Evolutionary conservation across 768 basidiomycete species (phyloP).

Genomic region (Rickenella mellea): DNA sequence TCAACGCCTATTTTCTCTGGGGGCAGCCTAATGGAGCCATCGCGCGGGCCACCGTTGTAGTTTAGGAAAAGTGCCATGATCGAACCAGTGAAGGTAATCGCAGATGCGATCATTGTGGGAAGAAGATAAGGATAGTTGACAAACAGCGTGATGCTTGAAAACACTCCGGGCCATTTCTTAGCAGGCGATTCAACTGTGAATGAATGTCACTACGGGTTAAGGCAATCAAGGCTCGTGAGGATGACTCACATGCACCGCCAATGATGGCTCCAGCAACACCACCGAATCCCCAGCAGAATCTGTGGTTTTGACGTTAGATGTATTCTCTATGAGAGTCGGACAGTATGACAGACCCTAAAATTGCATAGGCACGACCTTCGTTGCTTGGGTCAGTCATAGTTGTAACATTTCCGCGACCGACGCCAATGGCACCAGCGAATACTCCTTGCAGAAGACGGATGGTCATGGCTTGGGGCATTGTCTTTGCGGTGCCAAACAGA

Average conservation of each 20-base stretch:
- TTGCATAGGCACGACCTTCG: constrained; percentile 90
- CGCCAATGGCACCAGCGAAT: constrained; percentile 90
- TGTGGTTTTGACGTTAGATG: constrained; percentile 17
- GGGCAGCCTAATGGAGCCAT: constrained; percentile 75
- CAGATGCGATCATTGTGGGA: constrained; percentile 71
- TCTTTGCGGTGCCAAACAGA: constrained; percentile 68
- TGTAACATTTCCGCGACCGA: constrained; percentile 81
- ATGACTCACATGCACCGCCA: constrained; percentile 65
- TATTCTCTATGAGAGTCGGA: not conserved
- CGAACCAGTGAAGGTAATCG: constrained; percentile 64
- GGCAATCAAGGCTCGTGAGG: not conserved
- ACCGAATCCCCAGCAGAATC: constrained; percentile 94
- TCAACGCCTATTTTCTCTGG: constrained; percentile 54
- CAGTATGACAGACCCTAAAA: constrained; percentile 63
- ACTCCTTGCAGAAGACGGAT: constrained; percentile 86
- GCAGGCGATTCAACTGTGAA: constrained; percentile 71
- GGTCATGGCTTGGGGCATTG: constrained; percentile 70
- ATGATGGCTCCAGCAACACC: constrained; percentile 87
- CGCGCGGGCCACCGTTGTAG: constrained; percentile 82
- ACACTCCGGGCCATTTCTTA: constrained; percentile 74
- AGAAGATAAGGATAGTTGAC: constrained; percentile 82
- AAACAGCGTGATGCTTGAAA: constrained; percentile 59
- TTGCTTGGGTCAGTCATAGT: constrained; percentile 87
- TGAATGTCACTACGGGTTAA: constrained; percentile 7
- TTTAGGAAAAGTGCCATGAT: constrained; percentile 67